phyloP scores from a whole-genome alignment of 2,329 filamentous ascomycete genomes.

The Reticulascus tulasneorum region DNA sequence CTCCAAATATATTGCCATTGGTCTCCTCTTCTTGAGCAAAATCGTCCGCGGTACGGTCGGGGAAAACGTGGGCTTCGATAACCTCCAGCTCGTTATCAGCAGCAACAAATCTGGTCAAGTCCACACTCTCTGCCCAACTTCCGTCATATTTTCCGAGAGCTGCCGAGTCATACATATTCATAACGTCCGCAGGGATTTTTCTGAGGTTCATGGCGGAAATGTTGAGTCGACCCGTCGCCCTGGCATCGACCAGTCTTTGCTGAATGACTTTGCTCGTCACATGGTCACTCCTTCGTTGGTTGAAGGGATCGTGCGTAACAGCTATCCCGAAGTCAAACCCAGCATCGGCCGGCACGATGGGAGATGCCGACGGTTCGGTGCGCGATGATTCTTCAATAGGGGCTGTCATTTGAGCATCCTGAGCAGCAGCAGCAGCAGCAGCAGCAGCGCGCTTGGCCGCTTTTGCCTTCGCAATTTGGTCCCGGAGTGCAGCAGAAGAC shows the following conservation, averaged over 20 bases:
- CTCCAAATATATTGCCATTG: slow-evolving; percentile 73
- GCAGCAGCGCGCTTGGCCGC: slow-evolving; percentile 64
- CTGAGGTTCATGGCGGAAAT: slow-evolving; percentile 80
- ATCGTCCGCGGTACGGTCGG: slow-evolving; percentile 59
- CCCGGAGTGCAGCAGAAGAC: slow-evolving; percentile 76
- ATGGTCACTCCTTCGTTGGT: slow-evolving; percentile 55
- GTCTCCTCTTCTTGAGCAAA: slow-evolving; percentile 62
- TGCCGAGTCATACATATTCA: slow-evolving; percentile 86
- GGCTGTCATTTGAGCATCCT: background rate
- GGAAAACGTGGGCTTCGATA: slow-evolving; percentile 72
- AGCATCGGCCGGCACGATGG: slow-evolving; percentile 42
- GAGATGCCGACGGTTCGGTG: slow-evolving; percentile 10
- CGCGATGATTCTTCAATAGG: background rate
- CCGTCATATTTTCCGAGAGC: slow-evolving; percentile 58
- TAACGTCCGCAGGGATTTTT: slow-evolving; percentile 74
- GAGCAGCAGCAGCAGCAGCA: background rate
- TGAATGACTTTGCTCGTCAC: slow-evolving; percentile 64
- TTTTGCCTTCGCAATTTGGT: slow-evolving; percentile 91
- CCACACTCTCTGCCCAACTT: slow-evolving; percentile 88
- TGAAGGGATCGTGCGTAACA: slow-evolving; percentile 60
- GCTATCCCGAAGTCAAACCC: slow-evolving; percentile 42
- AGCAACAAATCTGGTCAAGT: slow-evolving; percentile 77
- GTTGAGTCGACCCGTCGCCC: slow-evolving; percentile 77
- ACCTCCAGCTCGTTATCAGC: slow-evolving; percentile 84
- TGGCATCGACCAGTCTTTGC: slow-evolving; percentile 68